Base-by-base conservation (phyloP, 768 basidiomycete species). In the Lactarius trivialis region DNA sequence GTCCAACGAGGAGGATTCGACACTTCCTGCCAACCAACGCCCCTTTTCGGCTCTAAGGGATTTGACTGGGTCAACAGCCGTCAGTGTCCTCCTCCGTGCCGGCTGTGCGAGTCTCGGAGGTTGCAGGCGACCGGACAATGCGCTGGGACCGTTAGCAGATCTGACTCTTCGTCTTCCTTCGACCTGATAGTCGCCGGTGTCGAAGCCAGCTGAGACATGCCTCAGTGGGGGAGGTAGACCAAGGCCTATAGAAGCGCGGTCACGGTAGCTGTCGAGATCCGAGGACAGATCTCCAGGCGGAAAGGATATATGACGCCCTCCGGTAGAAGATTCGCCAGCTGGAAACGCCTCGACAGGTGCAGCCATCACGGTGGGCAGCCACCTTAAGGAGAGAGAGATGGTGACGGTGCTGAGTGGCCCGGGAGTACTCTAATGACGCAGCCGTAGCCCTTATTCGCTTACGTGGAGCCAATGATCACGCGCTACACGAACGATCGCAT, bases 271-370 rank as follows among this genome's bases (percentile, higher is more conserved):
- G 43, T 69, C 54, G 12, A 48, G 28, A 19, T 59, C 60, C 9
- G 62, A 58, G 19, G 55, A 49, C 5, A 55, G 60, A 49, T 66
- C 68, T 33, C 64, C 68, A 24, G 56, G 59, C 1, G 76, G 73
- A 51, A 79, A 73, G 15, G 67, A 75, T 57, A 76, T 73, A 53
- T 70, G 66, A 28, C 58, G 61, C 60, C 65, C 68, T 60, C 60
- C 65, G 17, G 70, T 36, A 43, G 60, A 60, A 19, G 71, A 70
- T 30, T 70, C 66, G 28, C 60, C 68, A 57, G 67, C 64, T 66
- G 74, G 73, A 30, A 60, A 41, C 2, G 63, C 41, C n/a, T 64
- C 53, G 4, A 45, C 43, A 11, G 63, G 58, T 55, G n/a, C 8
- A 39, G 61, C 41, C 60, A 65, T 62, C 30, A 41, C 49, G 14